These are phyloP conservation scores for Ambrosia artemisiifolia DNA, from an alignment of 129 eudicot species.

Conservation along the genomic window DNA sequence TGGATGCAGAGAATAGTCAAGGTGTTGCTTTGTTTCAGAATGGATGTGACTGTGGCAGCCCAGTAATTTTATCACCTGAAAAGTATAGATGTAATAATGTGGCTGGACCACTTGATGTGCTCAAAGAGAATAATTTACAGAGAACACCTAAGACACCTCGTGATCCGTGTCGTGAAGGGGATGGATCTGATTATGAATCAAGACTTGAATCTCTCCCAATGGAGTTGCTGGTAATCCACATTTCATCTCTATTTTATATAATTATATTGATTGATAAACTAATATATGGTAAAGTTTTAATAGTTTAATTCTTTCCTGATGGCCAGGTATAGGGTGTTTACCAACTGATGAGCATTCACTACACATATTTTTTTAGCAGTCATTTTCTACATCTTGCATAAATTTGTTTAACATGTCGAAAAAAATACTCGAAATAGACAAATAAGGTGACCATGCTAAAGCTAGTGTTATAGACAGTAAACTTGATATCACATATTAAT, in stretches of 20 bases:
- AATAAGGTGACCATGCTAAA: not conserved
- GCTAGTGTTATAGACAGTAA: not conserved
- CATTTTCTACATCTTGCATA: not conserved
- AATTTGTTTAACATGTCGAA: not conserved
- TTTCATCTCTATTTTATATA: not conserved
- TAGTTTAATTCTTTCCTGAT: not conserved
- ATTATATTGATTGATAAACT: not conserved
- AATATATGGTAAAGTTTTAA: not conserved
- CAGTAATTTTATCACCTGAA: conserved; percentile 52
- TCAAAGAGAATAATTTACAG: conserved; percentile 41
- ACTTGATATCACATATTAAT: not conserved
- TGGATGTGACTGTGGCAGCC: conserved; percentile 26
- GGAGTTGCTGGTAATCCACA: conserved; percentile 71
- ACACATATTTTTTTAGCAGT: not conserved
- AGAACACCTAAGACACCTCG: conserved; percentile 71
- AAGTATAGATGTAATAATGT: conserved; percentile 34
- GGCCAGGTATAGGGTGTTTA: not conserved
- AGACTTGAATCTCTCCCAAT: conserved; percentile 88
- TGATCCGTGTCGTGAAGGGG: conserved; percentile 23
- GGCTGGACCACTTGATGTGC: conserved; percentile 33
- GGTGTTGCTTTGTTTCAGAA: conserved; percentile 9
- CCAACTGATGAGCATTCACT: not conserved
- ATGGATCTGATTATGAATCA: conserved; percentile 45
- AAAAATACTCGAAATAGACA: not conserved
- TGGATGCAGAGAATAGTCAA: conserved; percentile 37